These are phyloP conservation scores for Tolypocladium ophioglossoides DNA, from an alignment of 2,329 filamentous ascomycete genomes.

Conservation along the genomic window DNA sequence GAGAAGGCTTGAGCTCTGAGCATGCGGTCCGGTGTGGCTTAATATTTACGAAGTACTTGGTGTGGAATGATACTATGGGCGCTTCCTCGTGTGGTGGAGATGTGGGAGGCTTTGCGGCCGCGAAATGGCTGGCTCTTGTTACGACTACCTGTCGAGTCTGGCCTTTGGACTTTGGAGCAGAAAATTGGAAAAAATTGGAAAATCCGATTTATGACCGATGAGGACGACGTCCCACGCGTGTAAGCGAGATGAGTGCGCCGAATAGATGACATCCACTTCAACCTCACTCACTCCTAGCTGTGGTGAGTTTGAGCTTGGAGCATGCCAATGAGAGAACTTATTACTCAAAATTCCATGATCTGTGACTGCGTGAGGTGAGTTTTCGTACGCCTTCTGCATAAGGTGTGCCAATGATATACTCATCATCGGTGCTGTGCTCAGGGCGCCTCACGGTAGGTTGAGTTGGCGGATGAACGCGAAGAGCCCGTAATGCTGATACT, in stretches of 20 bases:
- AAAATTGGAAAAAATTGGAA: neutral
- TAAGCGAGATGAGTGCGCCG: neutral
- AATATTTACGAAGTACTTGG: too few species aligned
- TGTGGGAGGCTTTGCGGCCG: neutral
- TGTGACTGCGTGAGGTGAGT: too few species aligned
- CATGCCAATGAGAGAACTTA: neutral
- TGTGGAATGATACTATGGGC: too few species aligned
- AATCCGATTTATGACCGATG: neutral
- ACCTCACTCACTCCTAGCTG: neutral
- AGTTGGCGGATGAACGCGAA: neutral
- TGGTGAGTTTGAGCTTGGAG: neutral
- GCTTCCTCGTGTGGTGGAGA: neutral
- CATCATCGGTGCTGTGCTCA: neutral
- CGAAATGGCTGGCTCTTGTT: neutral
- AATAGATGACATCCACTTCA: neutral
- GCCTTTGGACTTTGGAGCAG: neutral
- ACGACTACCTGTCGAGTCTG: neutral
- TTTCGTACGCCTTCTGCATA: neutral
- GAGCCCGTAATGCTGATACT: neutral
- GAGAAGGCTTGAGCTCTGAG: conserved; percentile 7
- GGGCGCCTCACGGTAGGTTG: neutral
- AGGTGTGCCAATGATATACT: neutral
- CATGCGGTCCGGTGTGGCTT: too few species aligned
- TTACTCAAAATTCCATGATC: too few species aligned
- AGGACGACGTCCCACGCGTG: neutral